A percentile compares a stretch with the other conserved stretches of the same genome.
Evolutionary conservation across 257 asterid genomes (phyloP).

Genomic region (Galeopsis tetrahit): DNA sequence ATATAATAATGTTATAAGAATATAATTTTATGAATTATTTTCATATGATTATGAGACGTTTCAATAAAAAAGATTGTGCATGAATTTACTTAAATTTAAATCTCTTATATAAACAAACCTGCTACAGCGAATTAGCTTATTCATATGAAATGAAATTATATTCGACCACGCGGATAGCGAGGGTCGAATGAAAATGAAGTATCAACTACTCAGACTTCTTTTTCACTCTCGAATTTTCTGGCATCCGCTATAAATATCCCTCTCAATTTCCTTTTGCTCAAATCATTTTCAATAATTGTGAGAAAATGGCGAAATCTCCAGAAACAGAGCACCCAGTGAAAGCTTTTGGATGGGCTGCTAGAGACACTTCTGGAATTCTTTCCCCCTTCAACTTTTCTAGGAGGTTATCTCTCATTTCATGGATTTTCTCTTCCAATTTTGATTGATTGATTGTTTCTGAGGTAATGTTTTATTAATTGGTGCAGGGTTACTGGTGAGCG

Average conservation of each 20-base stretch:
- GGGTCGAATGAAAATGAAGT: too few relatives aligned
- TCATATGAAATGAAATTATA: too few relatives aligned
- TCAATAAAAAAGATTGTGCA: too few relatives aligned
- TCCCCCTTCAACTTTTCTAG: constrained; percentile 53
- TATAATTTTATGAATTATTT: too few relatives aligned
- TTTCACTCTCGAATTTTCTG: background rate
- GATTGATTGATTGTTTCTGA: background rate
- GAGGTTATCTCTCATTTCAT: constrained; percentile 33
- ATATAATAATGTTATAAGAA: too few relatives aligned
- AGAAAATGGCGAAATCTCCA: constrained; percentile 30
- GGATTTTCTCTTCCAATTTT: background rate
- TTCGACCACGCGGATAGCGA: too few relatives aligned
- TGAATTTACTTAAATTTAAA: too few relatives aligned
- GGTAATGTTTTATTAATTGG: background rate
- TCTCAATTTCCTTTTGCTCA: background rate
- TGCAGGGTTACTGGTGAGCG: constrained; percentile 34
- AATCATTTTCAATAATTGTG: background rate
- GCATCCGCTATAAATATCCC: background rate
- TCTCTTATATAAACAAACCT: too few relatives aligned
- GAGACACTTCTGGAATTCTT: constrained; percentile 48
- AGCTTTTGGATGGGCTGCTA: constrained; percentile 59
- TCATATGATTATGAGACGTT: too few relatives aligned
- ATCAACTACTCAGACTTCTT: too few relatives aligned
- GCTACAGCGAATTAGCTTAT: too few relatives aligned
- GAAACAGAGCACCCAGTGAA: constrained; percentile 43